Base-by-base conservation (phyloP, 805 yeast species). In the Trichomonascus vanleenenianus region DNA sequence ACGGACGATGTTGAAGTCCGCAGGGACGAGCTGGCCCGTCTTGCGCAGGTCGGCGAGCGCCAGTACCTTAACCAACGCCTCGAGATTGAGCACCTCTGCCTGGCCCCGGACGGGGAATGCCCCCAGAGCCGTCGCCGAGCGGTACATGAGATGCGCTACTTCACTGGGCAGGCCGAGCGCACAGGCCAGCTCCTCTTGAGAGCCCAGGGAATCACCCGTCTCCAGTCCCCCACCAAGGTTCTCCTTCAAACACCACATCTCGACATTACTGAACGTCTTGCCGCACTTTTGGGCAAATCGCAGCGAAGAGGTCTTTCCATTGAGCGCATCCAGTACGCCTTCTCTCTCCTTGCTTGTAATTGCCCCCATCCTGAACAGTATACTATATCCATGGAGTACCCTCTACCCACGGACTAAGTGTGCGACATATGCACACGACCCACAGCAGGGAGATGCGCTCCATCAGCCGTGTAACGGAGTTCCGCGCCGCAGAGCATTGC, bases 21-120 rank as follows among this genome's bases (percentile, higher is more conserved):
- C 61, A 2, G 57, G 7, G 27, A 22, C 49, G 40, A 76, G 50
- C 18, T 71, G 38, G 34, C 63, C 59, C 46, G 56, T 53, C 43
- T 67, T 70, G 37, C 76, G 63, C 2, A 75, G 75, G 11, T 62
- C 59, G 50, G 71, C 70, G 4, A 81, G 46, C 10, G 75, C 61
- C 0, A 71, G 57, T 3, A 76, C 68, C 50, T 78, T 73, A 11
- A 72, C 47, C 37, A 77, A 46, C 2, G 71, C 73, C 2, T 65
- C 62, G 15, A 2, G 64, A 63, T 30, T 25, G 6, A 76, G 56
- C 2, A 63, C 52, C 9, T 57, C 58, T 3, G 54, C 57, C 27
- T 52, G 41, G 6, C 58, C 51, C 14, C 66, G 67, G 18, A 63
- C 59, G 0, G 85, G 85, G 53, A 73, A 75, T 22, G 64, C 63